These are phyloP conservation scores for Penicillium hesseltinei DNA, from an alignment of 2,329 filamentous ascomycete species.

Conservation along the genomic window DNA sequence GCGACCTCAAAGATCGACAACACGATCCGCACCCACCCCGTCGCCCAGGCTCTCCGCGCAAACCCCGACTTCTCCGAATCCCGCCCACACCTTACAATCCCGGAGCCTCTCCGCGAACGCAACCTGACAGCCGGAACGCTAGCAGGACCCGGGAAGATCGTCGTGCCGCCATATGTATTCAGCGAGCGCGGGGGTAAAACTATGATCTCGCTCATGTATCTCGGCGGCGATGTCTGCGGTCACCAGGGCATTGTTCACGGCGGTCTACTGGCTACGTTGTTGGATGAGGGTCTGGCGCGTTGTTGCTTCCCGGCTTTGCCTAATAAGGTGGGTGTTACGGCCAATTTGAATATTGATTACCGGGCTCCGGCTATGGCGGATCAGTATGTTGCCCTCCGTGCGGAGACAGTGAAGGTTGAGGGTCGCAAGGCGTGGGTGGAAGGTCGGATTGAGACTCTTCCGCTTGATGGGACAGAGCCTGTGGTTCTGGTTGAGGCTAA, in stretches of 20 bases:
- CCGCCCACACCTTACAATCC: slow-evolving; percentile 84
- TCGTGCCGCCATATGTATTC: slow-evolving; percentile 79
- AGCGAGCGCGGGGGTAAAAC: slow-evolving; percentile 67
- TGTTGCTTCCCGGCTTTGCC: slow-evolving; percentile 88
- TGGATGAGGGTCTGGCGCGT: slow-evolving; percentile 84
- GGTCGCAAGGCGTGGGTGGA: slow-evolving; percentile 94
- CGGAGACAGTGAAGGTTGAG: slow-evolving; percentile 79
- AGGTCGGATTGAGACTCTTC: slow-evolving; percentile 78
- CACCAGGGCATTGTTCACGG: slow-evolving; percentile 91
- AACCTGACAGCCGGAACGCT: slow-evolving; percentile 82
- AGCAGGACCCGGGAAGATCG: slow-evolving; percentile 70
- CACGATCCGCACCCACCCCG: slow-evolving; percentile 70
- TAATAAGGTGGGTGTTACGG: slow-evolving; percentile 77
- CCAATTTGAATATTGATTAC: slow-evolving; percentile 80
- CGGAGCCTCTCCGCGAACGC: slow-evolving; percentile 63
- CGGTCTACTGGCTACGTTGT: slow-evolving; percentile 82
- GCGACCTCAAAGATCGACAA: slow-evolving; percentile 62
- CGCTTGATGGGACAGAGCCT: slow-evolving; percentile 60
- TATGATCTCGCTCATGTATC: slow-evolving; percentile 70
- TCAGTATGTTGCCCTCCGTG: slow-evolving; percentile 73
- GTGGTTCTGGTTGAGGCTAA: slow-evolving; percentile 75
- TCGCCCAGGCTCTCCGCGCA: slow-evolving; percentile 67
- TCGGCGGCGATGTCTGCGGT: slow-evolving; percentile 78
- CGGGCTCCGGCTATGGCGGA: slow-evolving; percentile 73
- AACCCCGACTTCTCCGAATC: slow-evolving; percentile 69